A percentile compares a stretch with the other conserved stretches of the same genome.
Evolutionary conservation across 176 grass and related monocot genomes (phyloP).

Genomic region (Thinopyrum elongatum): DNA sequence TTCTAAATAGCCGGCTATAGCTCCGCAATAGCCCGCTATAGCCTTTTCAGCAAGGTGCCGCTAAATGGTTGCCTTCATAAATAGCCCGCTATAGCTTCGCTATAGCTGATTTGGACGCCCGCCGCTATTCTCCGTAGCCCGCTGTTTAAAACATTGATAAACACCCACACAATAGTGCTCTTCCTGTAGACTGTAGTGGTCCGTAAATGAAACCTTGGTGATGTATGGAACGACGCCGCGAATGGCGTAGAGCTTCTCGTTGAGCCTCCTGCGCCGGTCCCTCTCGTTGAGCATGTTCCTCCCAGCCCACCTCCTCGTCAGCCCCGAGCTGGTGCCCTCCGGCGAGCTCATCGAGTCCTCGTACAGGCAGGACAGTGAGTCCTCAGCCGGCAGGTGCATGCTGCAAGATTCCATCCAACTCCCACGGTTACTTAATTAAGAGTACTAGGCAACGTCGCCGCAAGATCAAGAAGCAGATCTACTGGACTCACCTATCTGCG

Average conservation of each 20-base stretch:
- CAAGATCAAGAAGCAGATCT: no score
- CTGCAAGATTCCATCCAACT: background rate
- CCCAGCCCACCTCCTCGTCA: background rate
- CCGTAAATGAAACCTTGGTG: conserved; percentile 11
- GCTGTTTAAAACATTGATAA: no score
- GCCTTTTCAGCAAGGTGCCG: no score
- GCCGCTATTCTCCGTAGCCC: no score
- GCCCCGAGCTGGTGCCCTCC: background rate
- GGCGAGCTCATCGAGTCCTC: conserved; percentile 38
- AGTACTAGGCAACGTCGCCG: no score
- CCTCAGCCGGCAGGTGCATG: conserved; percentile 30
- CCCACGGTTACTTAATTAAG: background rate
- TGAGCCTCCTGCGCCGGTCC: conserved; percentile 42
- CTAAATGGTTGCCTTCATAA: no score
- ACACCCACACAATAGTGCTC: background rate
- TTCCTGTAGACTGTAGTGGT: background rate
- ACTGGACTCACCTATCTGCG: background rate
- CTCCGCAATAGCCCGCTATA: no score
- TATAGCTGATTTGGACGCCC: no score
- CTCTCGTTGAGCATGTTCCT: conserved; percentile 40
- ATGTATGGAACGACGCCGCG: conserved; percentile 60
- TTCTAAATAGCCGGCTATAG: no score
- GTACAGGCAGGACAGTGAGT: conserved; percentile 1
- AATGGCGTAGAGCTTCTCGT: conserved; percentile 47
- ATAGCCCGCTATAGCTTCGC: no score